Percentiles rank a stretch among this genome's conserved stretches.
Evolutionary conservation across 2,329 filamentous ascomycete species (phyloP).

Genomic region (Alternaria incomplexa): DNA sequence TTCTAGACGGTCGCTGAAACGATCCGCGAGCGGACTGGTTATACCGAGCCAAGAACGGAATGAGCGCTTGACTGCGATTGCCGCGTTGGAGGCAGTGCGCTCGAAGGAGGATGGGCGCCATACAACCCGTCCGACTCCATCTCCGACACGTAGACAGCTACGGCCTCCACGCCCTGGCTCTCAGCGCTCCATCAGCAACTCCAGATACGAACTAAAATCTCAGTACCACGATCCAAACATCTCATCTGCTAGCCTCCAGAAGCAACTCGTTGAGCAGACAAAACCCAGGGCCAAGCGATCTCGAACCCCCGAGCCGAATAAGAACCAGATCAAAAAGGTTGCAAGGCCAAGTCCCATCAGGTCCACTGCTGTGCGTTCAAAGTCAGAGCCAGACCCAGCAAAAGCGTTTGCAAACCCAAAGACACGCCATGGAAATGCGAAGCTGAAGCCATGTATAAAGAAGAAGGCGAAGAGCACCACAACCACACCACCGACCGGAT

Average conservation of each 20-base stretch:
- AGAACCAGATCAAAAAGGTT: conserved; percentile 3
- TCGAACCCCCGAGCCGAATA: background rate
- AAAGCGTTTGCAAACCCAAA: background rate
- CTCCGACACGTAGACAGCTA: background rate
- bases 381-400: conserved; percentile 7
- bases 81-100: background rate
- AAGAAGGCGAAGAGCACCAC: conserved; percentile 30
- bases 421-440: background rate
- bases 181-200: conserved; percentile 17
- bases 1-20: background rate
- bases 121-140: background rate
- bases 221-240: conserved; percentile 11
- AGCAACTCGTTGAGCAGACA: conserved; percentile 15
- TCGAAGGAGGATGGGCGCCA: conserved; percentile 2
- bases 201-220: conserved; percentile 9
- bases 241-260: conserved; percentile 13
- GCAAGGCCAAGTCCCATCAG: background rate
- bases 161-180: background rate
- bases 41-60: background rate
- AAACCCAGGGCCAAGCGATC: conserved; percentile 2
- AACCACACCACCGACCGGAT: conserved; percentile 19
- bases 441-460: conserved; percentile 39
- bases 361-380: background rate
- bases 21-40: conserved; percentile 1
- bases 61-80: background rate